Evolutionary conservation across 495 filamentous ascomycete species (phyloP), one percentile per base, ranked within the genome.

Genomic region (Aspergillus baeticus): DNA sequence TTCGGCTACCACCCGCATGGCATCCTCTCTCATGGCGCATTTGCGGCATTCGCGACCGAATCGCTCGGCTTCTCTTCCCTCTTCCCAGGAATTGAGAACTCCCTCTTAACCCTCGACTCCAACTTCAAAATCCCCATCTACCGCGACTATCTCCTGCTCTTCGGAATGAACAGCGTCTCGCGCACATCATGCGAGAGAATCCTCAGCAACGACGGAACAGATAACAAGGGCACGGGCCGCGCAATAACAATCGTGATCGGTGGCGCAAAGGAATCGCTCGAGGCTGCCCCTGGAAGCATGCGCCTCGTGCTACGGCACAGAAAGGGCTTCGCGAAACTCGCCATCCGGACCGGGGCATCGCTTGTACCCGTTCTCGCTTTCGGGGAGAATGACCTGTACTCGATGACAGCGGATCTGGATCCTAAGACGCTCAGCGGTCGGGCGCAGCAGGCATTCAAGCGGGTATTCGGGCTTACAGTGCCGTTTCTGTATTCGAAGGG

Each of bases 1-100:
- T 91, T 95, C 65, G 90, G 91, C 34, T 93, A 94, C 68, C 90
- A 92, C 67, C 90, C 90, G 0, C 90, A 94, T 66, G 90, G 90
- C 48, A 91, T 95, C 69, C 91, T 92, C 61, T 87, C 84, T 14
- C 87, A 92, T 57, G 90, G 90, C 33, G 90, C 91, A 3, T 90
- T 89, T 66, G 87, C 84, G 1, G 84, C 90, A 15, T 92, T 95
- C 59, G 86, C 75, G 33, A 92, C 91, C 5, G 90, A 93, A 55
- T 85, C 85, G 0, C 72, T 88, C 5, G 88, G 90, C 11, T 95
- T 94, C 69, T 78, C 78, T 7, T 74, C 86, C 39, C 82, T 94
- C 29, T 95, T 94, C 63, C 91, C 91, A 0, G 91, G 88, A n/a
- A 92, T 95, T 66, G 89, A 79, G 36, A 95, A 91, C 69, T 55